Evolutionary conservation across 2,329 filamentous ascomycete species (phyloP), one percentile per base, ranked within the genome.

Genomic region (Exophiala sideris): DNA sequence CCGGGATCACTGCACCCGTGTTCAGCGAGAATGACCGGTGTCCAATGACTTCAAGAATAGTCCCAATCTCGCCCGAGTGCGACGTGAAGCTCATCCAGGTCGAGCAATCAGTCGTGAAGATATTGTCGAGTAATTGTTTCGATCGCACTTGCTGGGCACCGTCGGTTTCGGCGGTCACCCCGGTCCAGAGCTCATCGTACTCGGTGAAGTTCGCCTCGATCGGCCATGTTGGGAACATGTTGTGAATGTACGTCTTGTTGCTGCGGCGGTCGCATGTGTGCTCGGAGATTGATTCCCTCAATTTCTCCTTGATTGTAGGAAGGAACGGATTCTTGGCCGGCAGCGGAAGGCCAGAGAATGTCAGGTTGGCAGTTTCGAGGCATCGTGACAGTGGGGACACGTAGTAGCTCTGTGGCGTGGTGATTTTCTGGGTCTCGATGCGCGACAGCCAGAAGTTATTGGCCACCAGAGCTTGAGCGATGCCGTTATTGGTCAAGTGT

Each of bases 201-300:
- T 84, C 80, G 0, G 72, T 60, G 54, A 86, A 84, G 0, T 73
- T 75, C 3, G 66, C 62, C 61, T 85, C 82, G 58, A 85, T 74
- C 0, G 48, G 66, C 65, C 75, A 83, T 2, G 59, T 60, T 0
- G 81, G 80, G 60, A 79, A 83, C 44, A 72, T 70, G 1, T 64
- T 36, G 10, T 67, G 63, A 53, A 85, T 83, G 41, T 68, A 72
- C 0, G 76, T 70, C 54, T 71, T 74, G 56, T 67, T 71, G 36
- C 76, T 79, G 8, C 83, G 75, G 11, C 76, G 74, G 66, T 85
- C 81, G 65, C 83, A 86, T 1, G 82, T 85, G 65, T 85, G 82
- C 24, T 80, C 74, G 14, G 80, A 81, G 49, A 84, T 75, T 0
- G 78, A 78, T 68, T 86, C 83, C 10, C 82, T 73, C 36, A 85